Conservation (phyloP, 2,329 filamentous ascomycete species). For the Trichoderma endophyticum region DNA sequence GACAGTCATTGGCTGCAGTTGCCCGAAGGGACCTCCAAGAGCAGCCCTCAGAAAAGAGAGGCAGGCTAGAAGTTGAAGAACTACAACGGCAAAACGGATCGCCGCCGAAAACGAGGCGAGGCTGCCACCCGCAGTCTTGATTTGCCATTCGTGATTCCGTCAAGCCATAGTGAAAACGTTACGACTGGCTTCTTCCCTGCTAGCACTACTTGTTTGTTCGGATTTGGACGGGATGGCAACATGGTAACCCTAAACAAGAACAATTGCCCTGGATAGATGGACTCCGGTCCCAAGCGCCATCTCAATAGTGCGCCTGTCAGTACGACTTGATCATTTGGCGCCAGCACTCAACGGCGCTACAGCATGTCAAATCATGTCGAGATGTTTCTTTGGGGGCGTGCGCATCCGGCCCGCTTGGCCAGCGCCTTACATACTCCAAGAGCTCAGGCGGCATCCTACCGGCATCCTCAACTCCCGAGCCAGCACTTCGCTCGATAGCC, state of each 20-base stretch:
- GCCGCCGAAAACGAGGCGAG: not conserved
- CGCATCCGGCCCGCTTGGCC: not conserved
- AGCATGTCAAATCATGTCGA: not conserved
- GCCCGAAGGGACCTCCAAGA: not conserved
- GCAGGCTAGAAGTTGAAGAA: not conserved
- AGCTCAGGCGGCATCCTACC: not conserved
- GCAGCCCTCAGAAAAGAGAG: not conserved
- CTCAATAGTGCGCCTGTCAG: not conserved
- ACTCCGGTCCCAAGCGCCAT: not conserved
- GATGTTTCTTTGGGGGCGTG: not conserved
- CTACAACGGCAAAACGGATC: not conserved
- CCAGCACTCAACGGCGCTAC: not conserved
- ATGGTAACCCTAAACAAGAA: not conserved
- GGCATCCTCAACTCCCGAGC: not conserved
- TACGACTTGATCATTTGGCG: not conserved
- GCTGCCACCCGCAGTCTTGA: not conserved
- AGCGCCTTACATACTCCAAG: not conserved
- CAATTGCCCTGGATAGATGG: not conserved
- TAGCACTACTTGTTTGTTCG: not conserved
- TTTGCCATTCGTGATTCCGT: not conserved
- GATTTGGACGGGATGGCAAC: conserved; percentile 1
- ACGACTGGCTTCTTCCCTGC: not conserved
- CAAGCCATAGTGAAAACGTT: not conserved
- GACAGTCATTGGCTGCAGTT: not conserved
- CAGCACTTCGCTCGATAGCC: not conserved